phyloP scores from a whole-genome alignment of 768 basidiomycete genomes.

The Lactarius evosmus region DNA sequence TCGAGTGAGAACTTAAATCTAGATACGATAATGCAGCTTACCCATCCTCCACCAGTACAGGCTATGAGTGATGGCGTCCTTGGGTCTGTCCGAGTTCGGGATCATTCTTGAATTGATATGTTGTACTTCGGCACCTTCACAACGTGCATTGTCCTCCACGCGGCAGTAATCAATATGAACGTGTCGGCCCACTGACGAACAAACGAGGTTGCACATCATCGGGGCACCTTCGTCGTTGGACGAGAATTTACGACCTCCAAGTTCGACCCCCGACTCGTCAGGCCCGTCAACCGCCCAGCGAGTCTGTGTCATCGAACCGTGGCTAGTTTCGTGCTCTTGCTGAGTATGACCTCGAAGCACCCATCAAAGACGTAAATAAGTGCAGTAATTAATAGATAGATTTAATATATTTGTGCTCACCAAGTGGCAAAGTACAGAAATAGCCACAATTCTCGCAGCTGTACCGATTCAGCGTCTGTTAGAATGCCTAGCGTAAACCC shows the following conservation, averaged over 20 bases:
- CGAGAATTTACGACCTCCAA: too few species aligned
- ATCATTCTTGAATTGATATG: slow-evolving; percentile 44
- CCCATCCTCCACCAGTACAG: too few species aligned
- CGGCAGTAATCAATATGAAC: slow-evolving; percentile 54
- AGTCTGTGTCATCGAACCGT: slow-evolving; percentile 58
- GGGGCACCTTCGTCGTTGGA: too few species aligned
- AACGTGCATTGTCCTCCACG: slow-evolving; percentile 36
- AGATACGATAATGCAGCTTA: background rate
- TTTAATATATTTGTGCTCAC: slow-evolving; percentile 40
- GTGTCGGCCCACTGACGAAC: too few species aligned
- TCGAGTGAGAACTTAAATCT: background rate
- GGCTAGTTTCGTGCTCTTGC: slow-evolving; percentile 56
- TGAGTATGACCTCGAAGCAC: slow-evolving; percentile 48
- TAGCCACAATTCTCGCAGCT: slow-evolving; percentile 57
- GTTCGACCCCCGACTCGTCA: slow-evolving; percentile 47
- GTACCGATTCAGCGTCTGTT: slow-evolving; percentile 22
- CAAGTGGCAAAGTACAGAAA: slow-evolving; percentile 53
- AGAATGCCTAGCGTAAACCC: background rate
- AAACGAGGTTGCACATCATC: too few species aligned
- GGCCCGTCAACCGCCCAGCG: slow-evolving; percentile 55
- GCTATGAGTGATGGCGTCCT: slow-evolving; percentile 53
- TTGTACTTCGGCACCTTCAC: slow-evolving; percentile 43
- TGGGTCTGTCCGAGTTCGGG: slow-evolving; percentile 46
- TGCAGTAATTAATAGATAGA: background rate
- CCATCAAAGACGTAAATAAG: background rate